Percentiles rank a stretch among this genome's conserved stretches.
Evolutionary conservation across 192 early-diverging fungal genomes (phyloP).

Genomic region (Paraglomus occultum): DNA sequence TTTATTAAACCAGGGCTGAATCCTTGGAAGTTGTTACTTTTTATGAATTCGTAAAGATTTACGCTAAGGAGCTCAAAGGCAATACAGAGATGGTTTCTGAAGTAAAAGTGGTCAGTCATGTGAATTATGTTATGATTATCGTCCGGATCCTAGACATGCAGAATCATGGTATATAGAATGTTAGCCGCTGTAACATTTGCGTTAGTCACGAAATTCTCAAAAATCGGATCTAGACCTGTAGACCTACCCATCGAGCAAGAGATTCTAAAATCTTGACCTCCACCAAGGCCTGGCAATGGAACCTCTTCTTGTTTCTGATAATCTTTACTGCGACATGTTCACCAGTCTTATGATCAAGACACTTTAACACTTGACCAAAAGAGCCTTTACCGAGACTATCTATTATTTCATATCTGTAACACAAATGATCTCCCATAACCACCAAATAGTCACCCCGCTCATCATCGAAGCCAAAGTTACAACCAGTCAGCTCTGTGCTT

Average conservation of each 20-base stretch:
- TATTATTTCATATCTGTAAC: constrained; percentile 92
- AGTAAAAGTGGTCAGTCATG: constrained; percentile 90
- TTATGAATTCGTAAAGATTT: constrained; percentile 97
- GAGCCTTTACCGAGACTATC: constrained; percentile 84
- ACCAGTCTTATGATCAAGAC: constrained; percentile 90
- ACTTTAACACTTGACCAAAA: constrained; percentile 95
- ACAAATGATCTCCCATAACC: constrained; percentile 84
- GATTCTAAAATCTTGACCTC: constrained; percentile 93
- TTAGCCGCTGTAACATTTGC: not conserved
- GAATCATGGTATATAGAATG: not conserved
- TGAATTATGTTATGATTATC: constrained; percentile 79
- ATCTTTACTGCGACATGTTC: constrained; percentile 88
- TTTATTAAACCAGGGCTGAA: constrained; percentile 74
- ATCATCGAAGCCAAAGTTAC: constrained; percentile 80
- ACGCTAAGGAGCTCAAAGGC: constrained; percentile 90
- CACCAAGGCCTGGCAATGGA: constrained; percentile 91
- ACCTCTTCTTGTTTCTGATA: constrained; percentile 93
- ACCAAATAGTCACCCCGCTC: constrained; percentile 92
- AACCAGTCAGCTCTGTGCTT: constrained; percentile 54
- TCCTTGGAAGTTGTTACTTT: constrained; percentile 88
- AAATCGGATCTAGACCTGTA: too few relatives aligned
- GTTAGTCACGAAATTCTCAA: too few relatives aligned
- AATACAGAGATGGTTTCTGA: constrained; percentile 95
- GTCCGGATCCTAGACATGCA: constrained; percentile 65
- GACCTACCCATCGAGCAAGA: constrained; percentile 71